Percentiles rank a stretch among this genome's conserved stretches.
phyloP scores from a whole-genome alignment of 176 grass and related monocot species.

The Eragrostis curvula region DNA sequence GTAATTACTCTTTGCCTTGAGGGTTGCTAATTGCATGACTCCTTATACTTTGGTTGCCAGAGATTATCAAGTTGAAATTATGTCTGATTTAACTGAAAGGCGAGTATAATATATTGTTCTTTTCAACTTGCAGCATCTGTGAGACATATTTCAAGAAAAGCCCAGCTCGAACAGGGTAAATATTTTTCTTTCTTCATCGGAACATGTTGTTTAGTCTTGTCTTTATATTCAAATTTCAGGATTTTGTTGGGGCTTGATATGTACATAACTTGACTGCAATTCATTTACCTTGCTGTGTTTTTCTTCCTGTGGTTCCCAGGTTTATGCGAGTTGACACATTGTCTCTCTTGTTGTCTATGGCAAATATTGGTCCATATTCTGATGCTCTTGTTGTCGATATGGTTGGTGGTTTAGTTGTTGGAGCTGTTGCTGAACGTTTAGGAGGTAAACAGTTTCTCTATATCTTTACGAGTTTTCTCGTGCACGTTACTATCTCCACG shows the following conservation, averaged over 20 bases:
- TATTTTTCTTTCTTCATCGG: slow-evolving; percentile 7
- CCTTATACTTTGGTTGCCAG: background rate
- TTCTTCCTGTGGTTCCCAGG: slow-evolving; percentile 47
- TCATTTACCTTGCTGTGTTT: slow-evolving; percentile 20
- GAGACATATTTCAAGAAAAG: slow-evolving; percentile 99
- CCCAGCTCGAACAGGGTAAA: slow-evolving; percentile 87
- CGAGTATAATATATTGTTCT: slow-evolving; percentile 17
- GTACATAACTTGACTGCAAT: background rate
- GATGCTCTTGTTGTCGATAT: slow-evolving; percentile 87
- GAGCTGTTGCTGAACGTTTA: slow-evolving; percentile 85
- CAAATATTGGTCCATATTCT: slow-evolving; percentile 90
- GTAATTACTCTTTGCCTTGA: background rate
- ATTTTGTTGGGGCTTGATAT: background rate
- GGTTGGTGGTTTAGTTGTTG: slow-evolving; percentile 85
- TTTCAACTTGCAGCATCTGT: slow-evolving; percentile 78
- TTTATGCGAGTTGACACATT: slow-evolving; percentile 94
- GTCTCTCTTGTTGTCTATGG: slow-evolving; percentile 83
- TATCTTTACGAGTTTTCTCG: background rate
- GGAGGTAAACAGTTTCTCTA: slow-evolving; percentile 63
- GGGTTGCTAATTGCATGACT: background rate
- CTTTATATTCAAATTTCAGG: slow-evolving; percentile 27
- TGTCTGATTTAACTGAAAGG: background rate
- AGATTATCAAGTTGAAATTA: slow-evolving; percentile 9
- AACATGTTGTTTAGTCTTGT: background rate
- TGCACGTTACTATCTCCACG: background rate